Evolutionary conservation across 1,284 basidiomycete genomes (phyloP), one percentile per base, ranked within the genome.

Genomic region (Ganoderma meredithae): DNA sequence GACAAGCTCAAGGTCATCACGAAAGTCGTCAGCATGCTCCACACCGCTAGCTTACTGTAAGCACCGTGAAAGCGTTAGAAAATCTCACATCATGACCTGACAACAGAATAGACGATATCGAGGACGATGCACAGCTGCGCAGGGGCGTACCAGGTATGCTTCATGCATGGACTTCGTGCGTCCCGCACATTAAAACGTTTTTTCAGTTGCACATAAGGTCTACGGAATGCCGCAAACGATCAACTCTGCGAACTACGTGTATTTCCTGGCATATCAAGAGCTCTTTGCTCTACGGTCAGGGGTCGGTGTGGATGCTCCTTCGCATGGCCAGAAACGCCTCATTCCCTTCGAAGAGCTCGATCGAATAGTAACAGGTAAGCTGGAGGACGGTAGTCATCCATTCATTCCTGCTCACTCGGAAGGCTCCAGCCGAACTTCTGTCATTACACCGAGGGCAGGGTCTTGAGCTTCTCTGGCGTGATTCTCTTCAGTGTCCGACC

Each of bases 211-310:
- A 0, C 97, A 99, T 82, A 95, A 94, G 81, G 96, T 99, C 71
- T 99, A 97, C 76, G 97, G 97, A 1, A 82, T 98, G 1, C 95
- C 97, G 0, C 97, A 99, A 78, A 98, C 97, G 0, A 97, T 99
- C 83, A 99, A 99, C 78, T 92, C 95, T 0, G 97, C 97, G 1
- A 99, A 99, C 79, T 99, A 99, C 74, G 95, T 96, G 53, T 99
- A 98, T 79, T 99, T 99, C 76, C 86, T 94, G 39, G 95, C 93
- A 0, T 95, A 93, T 79, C 87, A 93, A 73, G 91, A 95, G 74
- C 84, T 95, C 0, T 88, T 93, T 62, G 81, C 84, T 27, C 83
- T 97, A 33, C 85, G 89, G 17, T 78, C 76, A 36, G 81, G 75
- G 49, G 61, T 75, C 59, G 66, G 62, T 31, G 59, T 62, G 17